Evolutionary conservation across 257 asterid species (phyloP), one percentile per base, ranked within the genome.

Genomic region (Euphrasia confusa): DNA sequence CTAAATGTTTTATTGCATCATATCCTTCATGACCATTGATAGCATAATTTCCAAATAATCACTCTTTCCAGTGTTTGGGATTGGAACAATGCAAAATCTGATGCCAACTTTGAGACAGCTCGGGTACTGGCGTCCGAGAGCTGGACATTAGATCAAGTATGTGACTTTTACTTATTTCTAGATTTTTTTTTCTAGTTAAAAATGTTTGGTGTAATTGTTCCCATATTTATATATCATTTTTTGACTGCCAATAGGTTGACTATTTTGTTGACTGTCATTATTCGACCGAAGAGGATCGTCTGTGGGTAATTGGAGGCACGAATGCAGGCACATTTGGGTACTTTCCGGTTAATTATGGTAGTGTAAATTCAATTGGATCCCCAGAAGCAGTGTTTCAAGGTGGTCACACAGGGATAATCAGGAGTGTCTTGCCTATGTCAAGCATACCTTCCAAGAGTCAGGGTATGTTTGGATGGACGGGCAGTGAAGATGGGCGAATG

Each of bases 401-500:
- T 5, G 96, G 97, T 17, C 99, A 93, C 54, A 76, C 84, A 4
- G 84, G 94, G n/a, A 67, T 86, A 4, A 71, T 93, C 2, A 82
- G 99, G 75, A 83, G 84, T 45, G 83, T 92, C 13, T 72, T 87
- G 73, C 88, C 96, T 5, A 33, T 82, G 83, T 74, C 87, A 32
- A 27, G 72, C 35, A 48, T 67, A 54, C 78, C 79, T 9, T 35
- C 72, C 3, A 77, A 61, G 30, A 74, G 71, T 39, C 75, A 48
- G 21, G 84, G 83, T 21, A 76, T 84, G 28, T 89, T 83, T 42
- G 94, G 97, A 44, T 93, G 99, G 97, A 83, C 88, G 0, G 99
- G 99, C 0, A 94, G 96, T 10, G 96, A 93, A 75, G 99, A 93
- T 72, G 96, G 97, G 28, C 95, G 97, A 27, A 61, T 90, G 56